Percentiles rank a stretch among this genome's conserved stretches.
Evolutionary conservation across 179 eudicot genomes (phyloP).

Genomic region (Silene vulgaris): DNA sequence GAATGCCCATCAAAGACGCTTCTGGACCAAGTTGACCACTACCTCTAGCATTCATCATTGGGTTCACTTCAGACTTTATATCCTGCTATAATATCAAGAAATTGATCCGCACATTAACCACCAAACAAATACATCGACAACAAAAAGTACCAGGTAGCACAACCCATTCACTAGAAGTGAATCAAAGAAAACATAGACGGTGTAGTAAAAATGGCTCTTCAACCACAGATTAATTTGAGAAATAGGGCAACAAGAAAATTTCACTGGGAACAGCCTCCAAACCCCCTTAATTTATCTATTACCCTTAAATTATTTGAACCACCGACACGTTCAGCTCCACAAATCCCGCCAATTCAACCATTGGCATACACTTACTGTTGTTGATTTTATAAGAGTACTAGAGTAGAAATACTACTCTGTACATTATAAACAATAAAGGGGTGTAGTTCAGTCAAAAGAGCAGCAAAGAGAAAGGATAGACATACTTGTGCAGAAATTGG

Average conservation of each 20-base stretch:
- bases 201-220: not conserved
- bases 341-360: not conserved
- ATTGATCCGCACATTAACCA: slow-evolving; percentile 9
- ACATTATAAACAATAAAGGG: not conserved
- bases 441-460: slow-evolving; percentile 9
- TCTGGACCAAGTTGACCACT: slow-evolving; percentile 39
- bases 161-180: not conserved
- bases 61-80: slow-evolving; percentile 34
- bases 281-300: not conserved
- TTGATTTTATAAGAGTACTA: not conserved
- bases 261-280: not conserved
- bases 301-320: not conserved
- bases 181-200: not conserved
- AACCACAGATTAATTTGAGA: not conserved
- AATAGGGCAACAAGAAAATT: not conserved
- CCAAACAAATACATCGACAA: not conserved
- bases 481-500: slow-evolving; percentile 39
- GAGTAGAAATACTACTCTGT: no score
- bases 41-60: slow-evolving; percentile 34
- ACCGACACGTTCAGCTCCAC: slow-evolving; percentile 1
- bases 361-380: not conserved
- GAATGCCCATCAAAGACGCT: slow-evolving; percentile 41
- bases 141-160: not conserved
- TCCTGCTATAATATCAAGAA: slow-evolving; percentile 31
- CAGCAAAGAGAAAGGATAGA: slow-evolving; percentile 1